These are phyloP conservation scores for Sphaerulina populicola DNA, from an alignment of 2,329 filamentous ascomycete species.

Conservation along the genomic window DNA sequence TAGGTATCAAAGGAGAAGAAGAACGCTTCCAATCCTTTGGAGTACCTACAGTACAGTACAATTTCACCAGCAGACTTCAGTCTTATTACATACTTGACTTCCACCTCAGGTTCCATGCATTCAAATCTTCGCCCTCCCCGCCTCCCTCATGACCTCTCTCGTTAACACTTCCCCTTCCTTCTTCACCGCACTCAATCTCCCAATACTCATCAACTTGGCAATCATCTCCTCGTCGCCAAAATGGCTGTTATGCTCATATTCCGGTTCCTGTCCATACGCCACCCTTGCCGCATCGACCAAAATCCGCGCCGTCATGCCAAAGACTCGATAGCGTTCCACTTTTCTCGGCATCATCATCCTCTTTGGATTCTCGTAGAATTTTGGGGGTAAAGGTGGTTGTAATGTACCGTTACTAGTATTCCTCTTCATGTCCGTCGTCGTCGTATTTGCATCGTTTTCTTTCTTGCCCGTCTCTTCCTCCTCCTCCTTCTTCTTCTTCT, in stretches of 20 bases:
- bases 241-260: constrained; percentile 65
- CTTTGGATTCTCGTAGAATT: constrained; percentile 22
- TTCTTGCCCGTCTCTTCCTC: too few species aligned
- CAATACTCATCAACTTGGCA: constrained; percentile 46
- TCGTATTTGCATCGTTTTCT: too few species aligned
- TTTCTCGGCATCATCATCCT: constrained; percentile 22
- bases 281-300: constrained; percentile 79
- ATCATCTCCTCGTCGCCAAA: constrained; percentile 63
- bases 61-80: too few species aligned
- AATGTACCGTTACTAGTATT: constrained; percentile 9
- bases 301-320: constrained; percentile 90
- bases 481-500: too few species aligned
- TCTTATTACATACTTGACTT: too few species aligned
- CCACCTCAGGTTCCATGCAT: too few species aligned
- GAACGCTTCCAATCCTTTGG: too few species aligned
- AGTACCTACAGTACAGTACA: too few species aligned
- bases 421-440: neutral
- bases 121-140: constrained; percentile 29
- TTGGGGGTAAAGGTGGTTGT: constrained; percentile 26
- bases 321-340: constrained; percentile 61
- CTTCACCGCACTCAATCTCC: constrained; percentile 47
- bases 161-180: constrained; percentile 43
- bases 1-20: too few species aligned
- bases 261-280: constrained; percentile 72
- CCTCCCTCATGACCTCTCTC: constrained; percentile 32